phyloP scores from a whole-genome alignment of 1,284 basidiomycete genomes.

The Puccinia horiana region DNA sequence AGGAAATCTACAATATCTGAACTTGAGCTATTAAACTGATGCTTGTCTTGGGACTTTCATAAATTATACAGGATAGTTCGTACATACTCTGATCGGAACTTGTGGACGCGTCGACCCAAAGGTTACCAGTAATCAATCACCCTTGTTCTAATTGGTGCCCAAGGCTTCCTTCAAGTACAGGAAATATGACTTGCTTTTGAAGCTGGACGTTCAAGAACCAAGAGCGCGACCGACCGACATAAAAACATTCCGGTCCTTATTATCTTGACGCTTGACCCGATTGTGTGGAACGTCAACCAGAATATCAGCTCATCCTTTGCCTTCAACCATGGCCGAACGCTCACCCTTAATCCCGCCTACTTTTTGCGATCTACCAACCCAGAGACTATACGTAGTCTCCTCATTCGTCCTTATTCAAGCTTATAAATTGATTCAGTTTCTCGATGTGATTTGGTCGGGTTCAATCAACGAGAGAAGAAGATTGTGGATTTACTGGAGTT shows the following conservation, averaged over 20 bases:
- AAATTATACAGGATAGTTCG: background rate
- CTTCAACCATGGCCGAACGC: background rate
- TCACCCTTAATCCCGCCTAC: conserved; percentile 49
- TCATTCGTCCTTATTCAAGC: conserved; percentile 50
- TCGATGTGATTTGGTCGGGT: conserved; percentile 49
- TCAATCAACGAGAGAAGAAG: conserved; percentile 31
- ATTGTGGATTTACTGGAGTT: conserved; percentile 51
- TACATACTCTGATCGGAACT: background rate
- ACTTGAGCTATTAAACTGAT: background rate
- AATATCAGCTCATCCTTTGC: background rate
- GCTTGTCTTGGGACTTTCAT: background rate
- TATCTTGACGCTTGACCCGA: background rate
- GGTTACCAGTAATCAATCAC: background rate
- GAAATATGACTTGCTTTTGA: background rate
- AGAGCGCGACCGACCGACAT: background rate
- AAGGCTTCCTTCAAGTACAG: background rate
- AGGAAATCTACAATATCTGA: background rate
- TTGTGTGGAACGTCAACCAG: background rate
- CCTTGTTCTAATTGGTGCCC: background rate
- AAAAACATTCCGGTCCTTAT: background rate
- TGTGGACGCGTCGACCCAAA: background rate
- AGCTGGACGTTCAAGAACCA: background rate
- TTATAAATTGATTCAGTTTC: conserved; percentile 53
- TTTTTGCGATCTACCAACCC: conserved; percentile 51
- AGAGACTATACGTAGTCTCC: conserved; percentile 52